Evolutionary conservation across 2,329 filamentous ascomycete genomes (phyloP), one percentile per base, ranked within the genome.

Genomic region (Aspergillus texensis): DNA sequence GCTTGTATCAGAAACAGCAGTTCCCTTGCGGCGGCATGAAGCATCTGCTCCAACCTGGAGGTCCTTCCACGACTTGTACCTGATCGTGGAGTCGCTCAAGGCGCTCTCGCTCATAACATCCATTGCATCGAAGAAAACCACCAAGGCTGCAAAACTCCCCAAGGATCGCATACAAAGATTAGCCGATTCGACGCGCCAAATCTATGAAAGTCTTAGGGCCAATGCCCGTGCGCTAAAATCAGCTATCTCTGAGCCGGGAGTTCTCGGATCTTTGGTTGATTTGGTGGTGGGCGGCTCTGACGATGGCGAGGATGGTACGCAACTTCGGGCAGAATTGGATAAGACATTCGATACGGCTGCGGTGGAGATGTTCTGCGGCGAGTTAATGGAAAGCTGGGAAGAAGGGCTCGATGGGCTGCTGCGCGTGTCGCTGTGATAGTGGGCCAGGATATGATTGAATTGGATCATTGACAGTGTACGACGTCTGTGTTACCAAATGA

Each of bases 331-430:
- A 4, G 71, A 75, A 57, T 62, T 82, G 30, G 76, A 78, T 39
- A 70, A 74, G 26, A 70, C 75, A 34, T 65, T 80, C 43, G 79
- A 79, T 59, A 72, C 72, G 56, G 73, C 77, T 11, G 74, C 71
- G 4, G 64, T 82, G 62, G 80, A 82, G 67, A 61, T 80, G 24
- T 78, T 80, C 68, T 80, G 78, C 63, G 79, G 78, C n/a, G 72
- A 74, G 36, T 68, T 82, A 67, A 81, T 78, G 73, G 80, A 82
- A 63, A 82, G 81, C 66, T 82, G 80, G 81, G 79, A 81, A 55
- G 80, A 81, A 60, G 79, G 74, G 6, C 71, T 82, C 28, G 75
- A 79, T 58, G 79, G 80, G 4, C 68, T 82, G 43, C 61, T 81
- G 62, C 60, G 60, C 16, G 70, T 76, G 43, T 72, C 63, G 58